Base-by-base conservation (phyloP, 2,329 filamentous ascomycete genomes). In the Trichothecium roseum region DNA sequence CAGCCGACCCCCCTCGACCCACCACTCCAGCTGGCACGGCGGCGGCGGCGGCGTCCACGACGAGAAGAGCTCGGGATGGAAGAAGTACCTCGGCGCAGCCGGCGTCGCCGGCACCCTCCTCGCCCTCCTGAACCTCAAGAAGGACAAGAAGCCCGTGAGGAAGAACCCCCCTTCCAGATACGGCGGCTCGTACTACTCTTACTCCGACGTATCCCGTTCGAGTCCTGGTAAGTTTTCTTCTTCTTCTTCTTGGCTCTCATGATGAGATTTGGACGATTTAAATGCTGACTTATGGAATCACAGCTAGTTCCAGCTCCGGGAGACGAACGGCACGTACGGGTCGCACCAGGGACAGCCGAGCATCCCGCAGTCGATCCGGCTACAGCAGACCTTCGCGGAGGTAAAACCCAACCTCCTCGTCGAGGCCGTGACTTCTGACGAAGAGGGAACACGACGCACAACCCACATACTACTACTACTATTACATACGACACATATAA, bases 11-110 rank as follows among this genome's bases (percentile, higher is more conserved):
- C 55, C 59, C 14, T 64, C 63, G 9, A 52, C 55, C 12, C 56
- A 66, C 48, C 68, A 74, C 46, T 58, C 63, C 35, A 69, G 66
- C 31, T 80, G 74, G 68, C 76, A 73, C 37, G 73, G 66, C 17
- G 59, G 63, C 24, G 60, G 67, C 18, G 64, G 66, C 27, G 37
- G 24, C 13, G 24, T 17, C 28, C 20, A 20, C 13, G 52, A 60
- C 37, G 72, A 76, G 56, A 73, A 70, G 60, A 63, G 61, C 42
- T 64, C 59, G 17, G 56, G 60, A 43, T 67, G 70, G 15, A 53
- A 60, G 15, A 66, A 66, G 43, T 72, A 71, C 63, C 48, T 78
- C 15, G 70, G 71, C 18, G 53, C 74, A 17, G 69, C 64, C 30
- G 67, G 67, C 17, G 61, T 61, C 14, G 62, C 65, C 13, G 63